phyloP scores from a whole-genome alignment of 169 alveolate genomes.

The Neospora caninum region DNA sequence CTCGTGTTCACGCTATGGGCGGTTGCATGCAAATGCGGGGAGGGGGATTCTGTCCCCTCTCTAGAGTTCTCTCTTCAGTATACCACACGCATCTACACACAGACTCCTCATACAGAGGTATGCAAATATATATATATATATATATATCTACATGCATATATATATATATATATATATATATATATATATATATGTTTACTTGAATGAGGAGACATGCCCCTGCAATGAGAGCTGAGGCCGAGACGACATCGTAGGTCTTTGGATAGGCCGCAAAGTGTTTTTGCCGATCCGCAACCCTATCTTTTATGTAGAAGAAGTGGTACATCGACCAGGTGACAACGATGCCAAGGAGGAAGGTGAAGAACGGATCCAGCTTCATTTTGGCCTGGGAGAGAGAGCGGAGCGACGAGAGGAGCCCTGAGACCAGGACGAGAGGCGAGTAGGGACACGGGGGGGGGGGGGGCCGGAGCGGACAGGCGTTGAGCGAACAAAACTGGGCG shows the following conservation, averaged over 20 bases:
- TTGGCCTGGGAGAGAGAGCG: not conserved
- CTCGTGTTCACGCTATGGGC: no score
- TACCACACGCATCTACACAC: no score
- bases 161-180: not conserved
- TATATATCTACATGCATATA: not conserved
- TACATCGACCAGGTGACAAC: constrained; percentile 23
- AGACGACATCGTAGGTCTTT: not conserved
- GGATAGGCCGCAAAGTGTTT: not conserved
- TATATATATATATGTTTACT: not conserved
- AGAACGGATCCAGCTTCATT: constrained; percentile 37
- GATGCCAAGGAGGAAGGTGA: not conserved
- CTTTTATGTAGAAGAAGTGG: constrained; percentile 5
- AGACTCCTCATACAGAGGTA: not conserved
- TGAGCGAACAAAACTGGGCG: no score
- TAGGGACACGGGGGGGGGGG: not conserved
- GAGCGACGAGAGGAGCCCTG: no score
- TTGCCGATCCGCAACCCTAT: constrained; percentile 1
- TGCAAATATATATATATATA: not conserved
- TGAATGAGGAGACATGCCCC: constrained; percentile 8
- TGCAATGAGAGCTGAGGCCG: not conserved
- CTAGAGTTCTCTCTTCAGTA: no score
- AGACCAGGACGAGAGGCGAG: no score
- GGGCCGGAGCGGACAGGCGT: no score
- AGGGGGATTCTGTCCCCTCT: no score
- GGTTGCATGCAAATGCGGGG: no score